phyloP scores from a whole-genome alignment of 2,329 filamentous ascomycete species.

The Acrocalymma vagum region DNA sequence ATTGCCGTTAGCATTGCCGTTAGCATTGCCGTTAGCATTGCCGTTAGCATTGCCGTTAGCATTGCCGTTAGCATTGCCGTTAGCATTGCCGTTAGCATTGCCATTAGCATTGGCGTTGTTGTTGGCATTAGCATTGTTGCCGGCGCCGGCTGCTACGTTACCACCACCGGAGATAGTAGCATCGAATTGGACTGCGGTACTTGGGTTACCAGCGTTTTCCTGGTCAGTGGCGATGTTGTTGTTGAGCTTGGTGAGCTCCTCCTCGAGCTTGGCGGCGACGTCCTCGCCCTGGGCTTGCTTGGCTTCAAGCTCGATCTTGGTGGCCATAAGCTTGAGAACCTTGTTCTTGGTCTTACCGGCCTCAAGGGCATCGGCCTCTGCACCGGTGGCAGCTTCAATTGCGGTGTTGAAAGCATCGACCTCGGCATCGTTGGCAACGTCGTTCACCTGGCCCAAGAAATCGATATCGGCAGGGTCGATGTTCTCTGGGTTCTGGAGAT shows the following conservation, averaged over 20 bases:
- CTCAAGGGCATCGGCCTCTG: conserved; percentile 56
- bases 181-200: conserved; percentile 40
- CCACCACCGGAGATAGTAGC: conserved; percentile 34
- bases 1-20: conserved; percentile 62
- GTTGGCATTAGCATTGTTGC: not conserved
- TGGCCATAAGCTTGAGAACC: conserved; percentile 65
- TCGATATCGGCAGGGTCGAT: conserved; percentile 59
- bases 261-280: conserved; percentile 54
- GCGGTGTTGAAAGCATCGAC: conserved; percentile 62
- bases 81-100: no score
- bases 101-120: not conserved
- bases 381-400: conserved; percentile 56
- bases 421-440: conserved; percentile 64
- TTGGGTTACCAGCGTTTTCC: conserved; percentile 57
- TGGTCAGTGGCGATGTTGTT: conserved; percentile 62
- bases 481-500: conserved; percentile 55
- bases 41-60: conserved; percentile 63
- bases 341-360: conserved; percentile 69
- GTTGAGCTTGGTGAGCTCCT: conserved; percentile 61
- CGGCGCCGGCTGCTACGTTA: not conserved
- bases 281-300: conserved; percentile 62
- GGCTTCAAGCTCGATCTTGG: conserved; percentile 61
- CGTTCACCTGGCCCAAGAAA: conserved; percentile 62
- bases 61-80: no score
- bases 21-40: conserved; percentile 62